Conservation (phyloP, 805 yeast genomes). For the Yarrowia deformans region DNA sequence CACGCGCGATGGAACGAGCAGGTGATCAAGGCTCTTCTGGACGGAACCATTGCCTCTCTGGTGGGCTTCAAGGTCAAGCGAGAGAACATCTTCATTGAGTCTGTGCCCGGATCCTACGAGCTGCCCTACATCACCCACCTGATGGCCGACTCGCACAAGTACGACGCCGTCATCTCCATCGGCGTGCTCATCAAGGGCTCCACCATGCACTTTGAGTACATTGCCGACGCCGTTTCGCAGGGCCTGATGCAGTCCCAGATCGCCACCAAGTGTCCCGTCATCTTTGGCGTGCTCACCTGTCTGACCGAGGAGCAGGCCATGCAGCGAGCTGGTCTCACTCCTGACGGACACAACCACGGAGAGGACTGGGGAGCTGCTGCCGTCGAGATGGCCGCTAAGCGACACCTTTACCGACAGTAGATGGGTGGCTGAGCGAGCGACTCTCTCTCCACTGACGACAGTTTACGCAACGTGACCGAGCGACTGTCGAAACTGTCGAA, state of each 20-base stretch:
- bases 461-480: no score
- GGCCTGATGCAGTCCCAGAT: slow-evolving; percentile 85
- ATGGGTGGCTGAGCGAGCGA: no score
- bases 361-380: slow-evolving; percentile 99
- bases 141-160: slow-evolving; percentile 41
- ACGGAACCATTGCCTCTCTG: slow-evolving; percentile 74
- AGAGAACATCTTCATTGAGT: slow-evolving; percentile 77
- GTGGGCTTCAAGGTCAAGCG: slow-evolving; percentile 71
- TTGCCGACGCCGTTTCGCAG: slow-evolving; percentile 86
- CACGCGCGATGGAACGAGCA: slow-evolving; percentile 95
- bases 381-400: slow-evolving; percentile 79
- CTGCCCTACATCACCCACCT: slow-evolving; percentile 79
- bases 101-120: slow-evolving; percentile 96
- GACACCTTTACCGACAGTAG: slow-evolving; percentile 26
- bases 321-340: slow-evolving; percentile 83
- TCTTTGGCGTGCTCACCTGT: slow-evolving; percentile 93
- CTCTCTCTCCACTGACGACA: no score
- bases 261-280: slow-evolving; percentile 74
- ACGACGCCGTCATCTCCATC: slow-evolving; percentile 88
- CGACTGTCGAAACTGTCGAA: no score
- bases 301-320: slow-evolving; percentile 93
- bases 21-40: slow-evolving; percentile 78
- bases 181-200: slow-evolving; percentile 96
- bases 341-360: slow-evolving; percentile 91
- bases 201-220: slow-evolving; percentile 98